phyloP scores from a whole-genome alignment of 202 grass and related monocot genomes.

The Cymbopogon flexuosus region DNA sequence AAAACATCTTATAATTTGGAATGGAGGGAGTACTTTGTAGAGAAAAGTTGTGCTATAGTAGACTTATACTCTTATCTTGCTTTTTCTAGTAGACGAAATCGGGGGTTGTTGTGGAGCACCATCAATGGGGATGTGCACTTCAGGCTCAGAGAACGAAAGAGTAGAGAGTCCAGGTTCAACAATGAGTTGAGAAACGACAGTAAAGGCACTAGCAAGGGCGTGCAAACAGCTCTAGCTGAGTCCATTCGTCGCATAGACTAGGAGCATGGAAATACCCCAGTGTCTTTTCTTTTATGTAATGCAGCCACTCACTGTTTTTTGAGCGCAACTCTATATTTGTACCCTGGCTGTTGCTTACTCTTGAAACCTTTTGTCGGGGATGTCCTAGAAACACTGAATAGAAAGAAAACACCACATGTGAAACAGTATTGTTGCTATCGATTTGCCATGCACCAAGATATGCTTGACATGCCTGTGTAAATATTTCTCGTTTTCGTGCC shows the following conservation, averaged over 20 bases:
- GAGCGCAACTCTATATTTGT: not conserved
- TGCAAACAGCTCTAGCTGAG: not conserved
- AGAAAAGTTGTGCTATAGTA: not conserved
- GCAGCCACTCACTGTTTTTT: not conserved
- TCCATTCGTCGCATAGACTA: constrained; percentile 1
- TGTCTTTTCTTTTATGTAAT: not conserved
- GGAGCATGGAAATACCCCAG: not conserved
- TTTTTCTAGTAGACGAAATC: constrained; percentile 19
- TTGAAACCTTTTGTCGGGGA: not conserved
- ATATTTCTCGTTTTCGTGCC: not conserved
- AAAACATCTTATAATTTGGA: too few relatives aligned
- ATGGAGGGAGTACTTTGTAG: not conserved
- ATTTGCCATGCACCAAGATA: not conserved
- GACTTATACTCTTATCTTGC: constrained; percentile 4
- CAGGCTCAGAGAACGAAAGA: not conserved
- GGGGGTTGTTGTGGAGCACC: not conserved
- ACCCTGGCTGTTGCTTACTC: not conserved
- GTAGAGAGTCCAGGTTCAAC: constrained; percentile 4
- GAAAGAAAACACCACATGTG: not conserved
- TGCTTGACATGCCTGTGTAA: not conserved
- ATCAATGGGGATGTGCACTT: not conserved
- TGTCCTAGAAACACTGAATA: not conserved
- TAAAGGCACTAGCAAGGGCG: constrained; percentile 17
- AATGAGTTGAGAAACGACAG: not conserved
- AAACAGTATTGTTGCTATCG: not conserved